Evolutionary conservation across 352 stramenopile genomes (phyloP), one percentile per base, ranked within the genome.

Genomic region (Phytophthora citricola): DNA sequence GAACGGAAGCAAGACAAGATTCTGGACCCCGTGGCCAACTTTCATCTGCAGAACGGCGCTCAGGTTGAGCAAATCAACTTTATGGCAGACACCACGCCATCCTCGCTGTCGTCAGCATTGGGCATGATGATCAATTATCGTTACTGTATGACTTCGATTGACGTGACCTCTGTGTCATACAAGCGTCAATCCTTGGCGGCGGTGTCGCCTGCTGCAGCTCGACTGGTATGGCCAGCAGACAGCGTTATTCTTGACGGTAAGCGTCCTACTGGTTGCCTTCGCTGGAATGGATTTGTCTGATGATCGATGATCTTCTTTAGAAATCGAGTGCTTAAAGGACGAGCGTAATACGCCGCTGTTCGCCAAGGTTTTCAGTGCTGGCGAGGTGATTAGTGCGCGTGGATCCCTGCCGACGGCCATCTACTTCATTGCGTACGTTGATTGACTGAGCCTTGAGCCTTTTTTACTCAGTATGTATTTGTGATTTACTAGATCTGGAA

Each of bases 91-190:
- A 76, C 73, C 14, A 89, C 84, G 3, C 59, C 68, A 7, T 69
- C 77, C 15, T 79, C 78, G 9, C 58, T 92, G 32, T 53, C 57
- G 14, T 76, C 53, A 7, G 77, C 83, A 20, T 75, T 89, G 5
- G 83, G 81, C 7, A 87, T 92, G 66, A 95, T 95, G 87, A 90
- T 95, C 72, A 95, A 95, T 65, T 95, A 95, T 56, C 84, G 87
- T 45, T 95, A 95, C 57, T 90, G 82, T 57, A 93, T 95, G 83
- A 91, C 74, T 5, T 90, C 81, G 29, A 85, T 92, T 48, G 79
- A 92, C 27, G 67, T 79, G 5, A 93, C 87, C 11, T 94, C 85
- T 3, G 75, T 89, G 7, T 93, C 85, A 29, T 95, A 95, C 76
- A 92, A 92, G 45, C 79, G 83, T 14, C 77, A 90, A 48, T 90